A percentile compares a stretch with the other conserved stretches of the same genome.
These are phyloP conservation scores for Castanea mollissima DNA, from an alignment of 306 rosid genomes.

Conservation along the genomic window DNA sequence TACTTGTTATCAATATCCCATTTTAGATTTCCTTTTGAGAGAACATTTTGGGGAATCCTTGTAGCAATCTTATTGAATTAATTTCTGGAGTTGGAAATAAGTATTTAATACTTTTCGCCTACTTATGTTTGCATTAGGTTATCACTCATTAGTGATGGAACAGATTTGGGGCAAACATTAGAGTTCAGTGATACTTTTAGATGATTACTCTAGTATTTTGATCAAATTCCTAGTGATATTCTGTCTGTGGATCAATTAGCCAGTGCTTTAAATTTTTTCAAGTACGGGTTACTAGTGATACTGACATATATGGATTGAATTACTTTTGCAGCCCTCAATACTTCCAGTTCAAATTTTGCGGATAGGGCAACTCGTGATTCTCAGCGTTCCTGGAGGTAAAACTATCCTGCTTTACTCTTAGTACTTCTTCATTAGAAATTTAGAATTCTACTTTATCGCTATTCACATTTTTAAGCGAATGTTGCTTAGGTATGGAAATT, in stretches of 20 bases:
- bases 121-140: neutral
- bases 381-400: constrained; percentile 83
- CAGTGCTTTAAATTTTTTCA: neutral
- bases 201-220: neutral
- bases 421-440: neutral
- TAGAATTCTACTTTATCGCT: neutral
- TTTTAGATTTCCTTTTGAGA: neutral
- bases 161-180: neutral
- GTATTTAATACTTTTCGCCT: neutral
- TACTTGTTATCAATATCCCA: too few species aligned
- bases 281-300: neutral
- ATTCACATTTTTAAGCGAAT: neutral
- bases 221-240: neutral
- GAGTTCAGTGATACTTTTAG: neutral
- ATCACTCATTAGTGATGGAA: neutral
- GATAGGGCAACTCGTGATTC: constrained; percentile 78
- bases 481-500: neutral
- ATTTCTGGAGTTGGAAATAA: neutral
- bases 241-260: neutral
- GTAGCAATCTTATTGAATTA: neutral
- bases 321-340: constrained; percentile 71
- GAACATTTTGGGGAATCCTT: neutral
- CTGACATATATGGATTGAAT: constrained; percentile 1
- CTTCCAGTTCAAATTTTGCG: constrained; percentile 87
- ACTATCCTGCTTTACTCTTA: neutral